Base-by-base conservation (phyloP, 176 grass and related monocot species). In the Thalia dealbata region DNA sequence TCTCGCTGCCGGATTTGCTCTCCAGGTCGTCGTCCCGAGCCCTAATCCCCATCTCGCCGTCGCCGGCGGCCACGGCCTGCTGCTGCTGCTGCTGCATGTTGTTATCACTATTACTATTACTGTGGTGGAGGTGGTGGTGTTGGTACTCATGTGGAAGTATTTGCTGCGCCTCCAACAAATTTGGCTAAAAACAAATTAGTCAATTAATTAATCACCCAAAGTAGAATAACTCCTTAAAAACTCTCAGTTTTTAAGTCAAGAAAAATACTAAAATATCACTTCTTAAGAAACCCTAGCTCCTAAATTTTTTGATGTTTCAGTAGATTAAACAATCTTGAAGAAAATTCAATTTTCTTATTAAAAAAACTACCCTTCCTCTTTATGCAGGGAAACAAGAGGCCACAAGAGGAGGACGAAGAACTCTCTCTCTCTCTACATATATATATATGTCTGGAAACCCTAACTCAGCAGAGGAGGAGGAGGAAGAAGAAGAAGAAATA, bases 1-100 rank as follows among this genome's bases (percentile, higher is more conserved):
- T 93, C 66, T 93, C 90, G 45, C 95, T 91, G 70, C 91, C 86
- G 2, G 95, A 88, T 71, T 88, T 91, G 84, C 89, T 93, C 59
- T 83, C 85, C 58, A 92, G 87, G 21, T 88, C 79, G 14, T 78
- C 84, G 21, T 81, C 90, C 19, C 81, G 78, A 18, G 69, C 73
- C 1, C 68, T 74, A 1, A 52, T 75, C 23, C 50, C 19, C 14
- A 93, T 81, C 13, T 64, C 71, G 10, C 81, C 80, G 41, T 93
- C 95, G 11, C 80, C 82, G 0, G 71, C 70, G n/a, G 75, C 56
- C 0, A 71, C 23, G 44, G 55, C 32, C 10, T 69, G 29, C 16
- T 82, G 75, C 26, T 86, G 79, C 64, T 68, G 27, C 14, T 61
- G 51, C 64, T 84, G 82, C 32, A 38, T 38, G 32, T 38, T 38